Base-by-base conservation (phyloP, 139 green algal species). In the Closterium sp. region DNA sequence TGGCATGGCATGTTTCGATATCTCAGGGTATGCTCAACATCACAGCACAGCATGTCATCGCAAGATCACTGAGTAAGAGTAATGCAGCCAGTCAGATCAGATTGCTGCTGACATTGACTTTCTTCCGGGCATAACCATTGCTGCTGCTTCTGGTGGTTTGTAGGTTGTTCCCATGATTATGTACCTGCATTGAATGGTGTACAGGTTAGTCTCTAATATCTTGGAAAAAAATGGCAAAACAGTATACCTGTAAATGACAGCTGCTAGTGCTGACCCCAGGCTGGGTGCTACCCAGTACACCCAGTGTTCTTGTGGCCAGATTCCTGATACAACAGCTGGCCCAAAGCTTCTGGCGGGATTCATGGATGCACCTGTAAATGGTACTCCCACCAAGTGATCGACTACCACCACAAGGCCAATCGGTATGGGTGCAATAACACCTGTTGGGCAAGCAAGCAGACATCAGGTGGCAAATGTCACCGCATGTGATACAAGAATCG, bases 381-480 rank as follows among this genome's bases (percentile, higher is more conserved):
- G 92, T 1, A 94, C 79, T 38, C 90, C 92, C 2, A 94, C 92
- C 24, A 94, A n/a, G 90, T 94, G 90, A 70, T 87, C 90, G 1
- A 94, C 92, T 17, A 94, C 29, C 31, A 94, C 92, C n/a, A 92
- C 90, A 86, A 94, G 92, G 0, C 92, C 92, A 31, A 94, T 94
- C 1, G 92, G 85, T 28, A 94, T 32, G 0, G 92, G 92, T 27
- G 92, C 92, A 42, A 93, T 93, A 91, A 89, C 89, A 42, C 88
- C 91, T 93, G 88, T 42, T 89, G 1, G 9, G 0, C 30, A 91
- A 91, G 84, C 84, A 87, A 31, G 13, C n/a, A 87, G 10, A 32
- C 4, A n/a, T n/a, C 28, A 32, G 84, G 84, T 87, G 7, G 10
- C 84, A 31, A 2, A 30, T n/a, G n/a, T n/a, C 32, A 38, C 32